Evolutionary conservation across 2,329 filamentous ascomycete species (phyloP).

Genomic region (Mycosphaerella sp.): DNA sequence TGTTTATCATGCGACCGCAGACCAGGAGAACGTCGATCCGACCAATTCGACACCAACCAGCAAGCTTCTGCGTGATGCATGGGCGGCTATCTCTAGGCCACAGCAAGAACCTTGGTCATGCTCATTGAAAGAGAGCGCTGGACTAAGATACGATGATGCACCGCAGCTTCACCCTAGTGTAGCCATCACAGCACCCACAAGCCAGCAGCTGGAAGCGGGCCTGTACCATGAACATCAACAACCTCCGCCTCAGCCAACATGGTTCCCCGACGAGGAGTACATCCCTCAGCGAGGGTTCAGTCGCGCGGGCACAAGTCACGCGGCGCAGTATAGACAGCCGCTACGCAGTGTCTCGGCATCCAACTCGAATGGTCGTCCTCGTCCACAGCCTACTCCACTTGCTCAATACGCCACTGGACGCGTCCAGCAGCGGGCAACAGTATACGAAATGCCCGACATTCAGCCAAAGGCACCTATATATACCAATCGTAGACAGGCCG

Average conservation of each 20-base stretch:
- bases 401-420: neutral
- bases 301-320: neutral
- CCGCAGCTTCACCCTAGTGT: neutral
- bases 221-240: neutral
- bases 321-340: neutral
- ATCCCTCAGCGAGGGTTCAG: constrained; percentile 1
- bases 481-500: constrained; percentile 12
- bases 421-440: neutral
- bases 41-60: constrained; percentile 19
- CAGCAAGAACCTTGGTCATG: neutral
- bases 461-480: neutral
- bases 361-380: neutral
- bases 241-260: neutral
- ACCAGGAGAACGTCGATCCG: constrained; percentile 20
- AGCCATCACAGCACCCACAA: neutral
- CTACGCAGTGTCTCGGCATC: neutral
- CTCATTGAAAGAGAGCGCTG: neutral
- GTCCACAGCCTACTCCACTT: neutral
- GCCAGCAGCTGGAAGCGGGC: neutral
- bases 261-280: neutral
- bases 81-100: neutral
- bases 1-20: neutral
- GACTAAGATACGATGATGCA: neutral
- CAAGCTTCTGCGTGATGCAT: constrained; percentile 17
- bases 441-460: neutral